phyloP scores from a whole-genome alignment of 148 eudicot species.

The Rhododendron ovatum region DNA sequence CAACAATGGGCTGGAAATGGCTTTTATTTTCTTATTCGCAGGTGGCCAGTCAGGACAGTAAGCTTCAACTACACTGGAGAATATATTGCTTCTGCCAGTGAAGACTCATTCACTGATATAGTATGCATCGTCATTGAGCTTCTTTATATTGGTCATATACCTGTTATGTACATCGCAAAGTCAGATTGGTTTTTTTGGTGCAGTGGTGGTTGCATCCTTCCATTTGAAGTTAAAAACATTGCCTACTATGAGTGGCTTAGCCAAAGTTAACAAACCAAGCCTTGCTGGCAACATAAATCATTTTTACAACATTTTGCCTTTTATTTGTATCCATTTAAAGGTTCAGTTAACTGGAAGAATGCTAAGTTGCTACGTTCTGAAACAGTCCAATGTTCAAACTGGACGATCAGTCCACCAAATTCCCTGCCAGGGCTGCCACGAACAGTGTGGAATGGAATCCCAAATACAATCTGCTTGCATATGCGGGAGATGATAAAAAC shows the following conservation, averaged over 20 bases:
- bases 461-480: slow-evolving; percentile 79
- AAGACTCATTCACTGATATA: slow-evolving; percentile 87
- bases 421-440: slow-evolving; percentile 92
- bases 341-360: not conserved
- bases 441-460: slow-evolving; percentile 99
- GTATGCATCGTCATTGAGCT: slow-evolving; percentile 32
- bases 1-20: no score
- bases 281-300: not conserved
- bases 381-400: slow-evolving; percentile 72
- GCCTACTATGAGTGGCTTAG: no score
- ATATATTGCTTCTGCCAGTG: slow-evolving; percentile 92
- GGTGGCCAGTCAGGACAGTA: slow-evolving; percentile 98
- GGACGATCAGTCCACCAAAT: slow-evolving; percentile 92
- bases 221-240: no score
- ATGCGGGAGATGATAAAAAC: slow-evolving; percentile 95
- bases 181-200: no score
- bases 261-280: no score
- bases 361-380: not conserved
- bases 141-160: not conserved
- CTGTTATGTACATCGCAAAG: not conserved
- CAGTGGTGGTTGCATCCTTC: no score
- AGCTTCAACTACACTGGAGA: slow-evolving; percentile 96
- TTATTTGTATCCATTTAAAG: no score
- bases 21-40: slow-evolving; percentile 22
- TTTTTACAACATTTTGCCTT: not conserved